Conservation (phyloP, 176 grass and related monocot genomes). For the Puccinellia tenuiflora region DNA sequence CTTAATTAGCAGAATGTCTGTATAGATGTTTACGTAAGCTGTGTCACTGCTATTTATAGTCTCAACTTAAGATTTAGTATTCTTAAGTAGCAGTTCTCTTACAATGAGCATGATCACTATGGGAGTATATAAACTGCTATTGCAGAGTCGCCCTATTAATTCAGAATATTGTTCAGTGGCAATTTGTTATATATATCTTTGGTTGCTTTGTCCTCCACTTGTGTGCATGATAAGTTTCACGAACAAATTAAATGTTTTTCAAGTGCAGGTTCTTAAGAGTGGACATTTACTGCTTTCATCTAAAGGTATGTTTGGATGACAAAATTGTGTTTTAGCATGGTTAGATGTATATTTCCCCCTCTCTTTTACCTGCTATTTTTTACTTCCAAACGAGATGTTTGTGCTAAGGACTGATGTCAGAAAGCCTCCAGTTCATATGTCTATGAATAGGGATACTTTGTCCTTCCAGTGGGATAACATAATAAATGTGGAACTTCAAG, state of each 20-base stretch:
- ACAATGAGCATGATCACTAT: background rate
- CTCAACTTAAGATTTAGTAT: constrained; percentile 24
- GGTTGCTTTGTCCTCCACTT: background rate
- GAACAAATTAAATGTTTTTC: constrained; percentile 19
- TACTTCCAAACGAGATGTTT: constrained; percentile 21
- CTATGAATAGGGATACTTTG: constrained; percentile 21
- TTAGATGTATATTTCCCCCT: constrained; percentile 8
- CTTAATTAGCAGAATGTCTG: background rate
- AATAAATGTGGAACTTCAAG: constrained; percentile 13
- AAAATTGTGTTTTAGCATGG: constrained; percentile 26
- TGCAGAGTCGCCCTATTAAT: background rate
- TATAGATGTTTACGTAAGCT: constrained; percentile 22
- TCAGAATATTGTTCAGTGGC: constrained; percentile 1
- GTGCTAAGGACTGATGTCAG: constrained; percentile 1
- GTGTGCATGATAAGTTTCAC: background rate
- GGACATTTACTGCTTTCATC: constrained; percentile 85
- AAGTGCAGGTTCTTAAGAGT: constrained; percentile 80
- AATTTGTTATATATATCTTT: constrained; percentile 2
- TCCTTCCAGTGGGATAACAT: constrained; percentile 19
- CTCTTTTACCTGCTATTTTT: background rate
- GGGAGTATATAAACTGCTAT: background rate
- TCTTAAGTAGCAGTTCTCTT: background rate
- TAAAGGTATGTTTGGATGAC: constrained; percentile 54
- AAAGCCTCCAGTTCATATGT: background rate
- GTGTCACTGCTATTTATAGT: constrained; percentile 17